A percentile compares a stretch with the other conserved stretches of the same genome.
Conservation (phyloP, 2,329 filamentous ascomycete species). For the Helminthosporium solani region DNA sequence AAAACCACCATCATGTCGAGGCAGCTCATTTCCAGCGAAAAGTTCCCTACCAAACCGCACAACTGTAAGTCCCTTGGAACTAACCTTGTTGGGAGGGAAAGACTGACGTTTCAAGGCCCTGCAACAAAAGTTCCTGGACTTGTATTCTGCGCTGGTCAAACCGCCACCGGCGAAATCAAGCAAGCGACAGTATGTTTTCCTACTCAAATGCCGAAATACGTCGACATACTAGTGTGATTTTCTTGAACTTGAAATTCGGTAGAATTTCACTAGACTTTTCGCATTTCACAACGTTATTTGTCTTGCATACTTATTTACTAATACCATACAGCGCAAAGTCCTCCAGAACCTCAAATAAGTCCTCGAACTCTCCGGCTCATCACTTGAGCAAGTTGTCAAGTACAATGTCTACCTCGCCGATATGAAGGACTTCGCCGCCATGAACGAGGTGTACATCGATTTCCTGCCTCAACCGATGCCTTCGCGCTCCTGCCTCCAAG, state of each 20-base stretch:
- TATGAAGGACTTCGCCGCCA: slow-evolving; percentile 32
- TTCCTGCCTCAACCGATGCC: slow-evolving; percentile 27
- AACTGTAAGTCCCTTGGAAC: slow-evolving; percentile 14
- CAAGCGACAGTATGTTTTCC: slow-evolving; percentile 19
- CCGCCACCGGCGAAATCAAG: slow-evolving; percentile 27
- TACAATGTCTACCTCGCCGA: slow-evolving; percentile 33
- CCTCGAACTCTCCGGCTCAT: slow-evolving; percentile 27
- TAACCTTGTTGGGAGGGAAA: neutral
- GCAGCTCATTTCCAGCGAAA: slow-evolving; percentile 26
- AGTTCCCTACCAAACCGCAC: slow-evolving; percentile 26
- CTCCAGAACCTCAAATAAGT: slow-evolving; percentile 24
- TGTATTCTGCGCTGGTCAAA: slow-evolving; percentile 26
- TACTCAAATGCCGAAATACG: no score
- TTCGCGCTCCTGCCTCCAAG: slow-evolving; percentile 19
- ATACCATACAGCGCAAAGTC: slow-evolving; percentile 14
- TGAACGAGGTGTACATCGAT: slow-evolving; percentile 35
- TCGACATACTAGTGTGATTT: no score
- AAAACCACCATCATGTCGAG: slow-evolving; percentile 15
- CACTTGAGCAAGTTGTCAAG: slow-evolving; percentile 32
- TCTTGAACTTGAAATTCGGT: no score
- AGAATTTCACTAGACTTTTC: no score
- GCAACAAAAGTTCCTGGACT: slow-evolving; percentile 24
- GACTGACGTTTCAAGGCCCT: no score
- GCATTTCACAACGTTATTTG: no score
- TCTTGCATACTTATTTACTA: neutral